phyloP scores from a whole-genome alignment of 2,329 filamentous ascomycete genomes.

The Huntiella savannae region DNA sequence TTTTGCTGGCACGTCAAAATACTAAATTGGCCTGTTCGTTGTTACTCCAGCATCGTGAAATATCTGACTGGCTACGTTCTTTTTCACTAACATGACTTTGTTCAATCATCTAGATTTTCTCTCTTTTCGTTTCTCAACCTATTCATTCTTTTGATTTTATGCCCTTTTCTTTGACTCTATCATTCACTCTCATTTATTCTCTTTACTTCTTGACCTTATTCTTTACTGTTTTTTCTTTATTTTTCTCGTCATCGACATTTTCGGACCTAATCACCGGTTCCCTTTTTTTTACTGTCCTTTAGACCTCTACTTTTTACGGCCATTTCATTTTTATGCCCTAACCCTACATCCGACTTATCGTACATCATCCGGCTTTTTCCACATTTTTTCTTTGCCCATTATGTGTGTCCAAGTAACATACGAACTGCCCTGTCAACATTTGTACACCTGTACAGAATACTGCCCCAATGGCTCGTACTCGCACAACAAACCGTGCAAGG shows the following conservation, averaged over 20 bases:
- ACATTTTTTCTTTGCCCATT: neutral
- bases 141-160: neutral
- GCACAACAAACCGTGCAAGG: slow-evolving; percentile 23
- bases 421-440: slow-evolving; percentile 32
- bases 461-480: slow-evolving; percentile 23
- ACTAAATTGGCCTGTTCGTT: too few species aligned
- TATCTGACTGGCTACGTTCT: too few species aligned
- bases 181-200: slow-evolving; percentile 1
- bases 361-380: too few species aligned
- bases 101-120: neutral
- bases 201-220: neutral
- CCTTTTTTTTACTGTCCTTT: too few species aligned
- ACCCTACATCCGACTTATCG: too few species aligned
- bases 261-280: too few species aligned
- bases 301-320: too few species aligned
- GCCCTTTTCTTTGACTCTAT: neutral
- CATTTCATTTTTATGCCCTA: too few species aligned
- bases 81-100: too few species aligned
- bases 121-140: neutral
- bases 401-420: slow-evolving; percentile 34
- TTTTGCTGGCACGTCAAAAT: too few species aligned
- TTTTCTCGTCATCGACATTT: neutral
- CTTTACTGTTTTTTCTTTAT: neutral
- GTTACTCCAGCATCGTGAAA: too few species aligned
- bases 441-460: slow-evolving; percentile 25